Base-by-base conservation (phyloP, 106 monocot species). In the Dioscorea zingiberensis region DNA sequence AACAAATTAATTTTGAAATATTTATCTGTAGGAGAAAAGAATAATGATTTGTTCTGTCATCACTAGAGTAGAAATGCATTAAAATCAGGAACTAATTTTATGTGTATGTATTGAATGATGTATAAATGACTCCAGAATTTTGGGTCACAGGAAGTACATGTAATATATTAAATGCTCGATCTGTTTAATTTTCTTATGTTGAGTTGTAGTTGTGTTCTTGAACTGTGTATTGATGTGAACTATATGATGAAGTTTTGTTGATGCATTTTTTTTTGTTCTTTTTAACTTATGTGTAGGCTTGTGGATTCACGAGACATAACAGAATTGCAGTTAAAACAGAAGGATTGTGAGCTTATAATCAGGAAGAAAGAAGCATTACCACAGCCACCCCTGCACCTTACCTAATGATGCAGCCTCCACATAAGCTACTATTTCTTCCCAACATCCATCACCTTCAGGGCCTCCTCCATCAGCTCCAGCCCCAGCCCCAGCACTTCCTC, bases 301-400 rank as follows among this genome's bases (percentile, higher is more conserved):
- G 90, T 90, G 28, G 90, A 90, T 76, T 74, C 90, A 71, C 79
- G 69, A 65, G 90, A 90, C 73, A 83, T 90, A 60, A 65, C 70
- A 25, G 90, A 90, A 67, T 69, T 90, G 44, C 76, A 80, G 29
- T 69, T 90, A 32, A 85, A 90, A 72, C 72, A 75, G 71, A 74
- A 74, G 30, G 85, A 75, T 54, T 90, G 76, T 47, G 85, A 90
- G 58, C 58, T 90, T 32, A 71, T 80, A 55, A 85, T 90, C 69
- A 85, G 74, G 68, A 90, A 90, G 70, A 85, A 90, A 63, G 90
- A 85, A 58, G 90, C 90, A 28, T 64, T 83, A 27, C 72, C 63
- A 63, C 85, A 74, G 63, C 68, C 76, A 27, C 22, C 78, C 55
- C 85, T 62, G 64, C 79, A 48, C 73, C 73, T 69, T 63, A 74